Evolutionary conservation across 345 rosid species (phyloP).

Genomic region (Citrus maxima): DNA sequence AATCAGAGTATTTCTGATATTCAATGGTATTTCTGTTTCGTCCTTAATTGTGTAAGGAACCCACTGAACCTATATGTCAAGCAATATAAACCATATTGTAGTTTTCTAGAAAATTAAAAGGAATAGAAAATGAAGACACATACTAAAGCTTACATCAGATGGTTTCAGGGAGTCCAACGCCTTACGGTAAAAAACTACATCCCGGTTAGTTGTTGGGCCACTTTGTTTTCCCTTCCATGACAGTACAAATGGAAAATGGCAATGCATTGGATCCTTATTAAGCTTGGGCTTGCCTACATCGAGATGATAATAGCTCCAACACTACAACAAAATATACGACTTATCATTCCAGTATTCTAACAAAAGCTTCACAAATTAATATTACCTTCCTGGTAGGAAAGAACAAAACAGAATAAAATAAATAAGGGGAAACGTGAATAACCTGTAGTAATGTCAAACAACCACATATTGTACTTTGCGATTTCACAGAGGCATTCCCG

Average conservation of each 20-base stretch:
- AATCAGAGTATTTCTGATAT: conserved; percentile 51
- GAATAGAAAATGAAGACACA: background rate
- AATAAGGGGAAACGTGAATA: background rate
- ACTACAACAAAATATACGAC: conserved; percentile 36
- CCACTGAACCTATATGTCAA: conserved; percentile 75
- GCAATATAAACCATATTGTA: conserved; percentile 8
- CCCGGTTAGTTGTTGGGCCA: conserved; percentile 91
- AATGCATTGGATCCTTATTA: conserved; percentile 69
- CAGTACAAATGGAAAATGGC: conserved; percentile 86
- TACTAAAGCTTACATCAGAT: conserved; percentile 48
- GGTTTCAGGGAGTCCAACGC: conserved; percentile 77
- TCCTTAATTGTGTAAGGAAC: conserved; percentile 76
- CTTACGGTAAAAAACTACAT: conserved; percentile 84
- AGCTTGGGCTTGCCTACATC: conserved; percentile 89
- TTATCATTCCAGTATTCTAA: conserved; percentile 15
- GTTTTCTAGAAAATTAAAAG: background rate
- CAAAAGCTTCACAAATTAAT: background rate
- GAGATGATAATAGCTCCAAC: conserved; percentile 96
- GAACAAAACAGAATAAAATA: background rate
- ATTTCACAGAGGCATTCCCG: conserved; percentile 93
- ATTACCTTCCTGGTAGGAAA: conserved; percentile 1
- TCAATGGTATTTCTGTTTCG: conserved; percentile 61
- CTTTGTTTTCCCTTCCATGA: conserved; percentile 95
- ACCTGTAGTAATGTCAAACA: conserved; percentile 96
- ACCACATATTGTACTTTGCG: conserved; percentile 95